Evolutionary conservation across 257 asterid genomes (phyloP), one percentile per base, ranked within the genome.

Genomic region (Capsicum baccatum): DNA sequence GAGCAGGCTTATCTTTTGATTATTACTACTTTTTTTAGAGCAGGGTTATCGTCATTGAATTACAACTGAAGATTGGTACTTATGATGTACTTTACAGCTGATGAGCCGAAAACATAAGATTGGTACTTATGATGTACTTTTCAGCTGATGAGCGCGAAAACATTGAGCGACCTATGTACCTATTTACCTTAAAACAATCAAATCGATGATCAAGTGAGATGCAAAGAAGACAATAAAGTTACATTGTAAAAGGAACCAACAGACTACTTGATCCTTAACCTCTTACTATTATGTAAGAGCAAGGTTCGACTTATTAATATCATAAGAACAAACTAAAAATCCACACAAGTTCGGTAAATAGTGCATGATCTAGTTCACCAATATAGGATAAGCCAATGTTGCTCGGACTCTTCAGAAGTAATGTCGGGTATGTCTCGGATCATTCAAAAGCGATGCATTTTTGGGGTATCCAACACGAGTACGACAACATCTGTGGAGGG

Each of bases 241-340:
- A 50, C 14, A 52, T 50, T 54, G 62, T 9, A 71, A 78, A 54
- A 37, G n/a, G 13, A 52, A 35, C 9, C 13, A 5, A 76, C 26
- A 54, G 9, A 54, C 64, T 78, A 78, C 64, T 33, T 1, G 64
- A 78, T 26, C 82, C 64, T 52, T 78, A 78, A 26, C 64, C 64
- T 78, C 64, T 26, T 54, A 78, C 6, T 78, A 78, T 52, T 26
- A 54, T 33, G 44, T 54, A 78, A 78, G 82, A 78, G 64, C 19
- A 12, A 54, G 33, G 64, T n/a, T 54, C 50, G 16, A 54, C 81
- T 78, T 54, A 78, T 78, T 78, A 52, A 76, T 54, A 7, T 52
- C 63, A 50, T 14, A 15, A 68, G 6, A 37, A 35, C 15, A 37
- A 15, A 14, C 44, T 39, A 26, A 35, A 35, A 35, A 13, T 12